Evolutionary conservation across 208 protist species (phyloP), one percentile per base, ranked within the genome.

Genomic region (Leishmania braziliensis): DNA sequence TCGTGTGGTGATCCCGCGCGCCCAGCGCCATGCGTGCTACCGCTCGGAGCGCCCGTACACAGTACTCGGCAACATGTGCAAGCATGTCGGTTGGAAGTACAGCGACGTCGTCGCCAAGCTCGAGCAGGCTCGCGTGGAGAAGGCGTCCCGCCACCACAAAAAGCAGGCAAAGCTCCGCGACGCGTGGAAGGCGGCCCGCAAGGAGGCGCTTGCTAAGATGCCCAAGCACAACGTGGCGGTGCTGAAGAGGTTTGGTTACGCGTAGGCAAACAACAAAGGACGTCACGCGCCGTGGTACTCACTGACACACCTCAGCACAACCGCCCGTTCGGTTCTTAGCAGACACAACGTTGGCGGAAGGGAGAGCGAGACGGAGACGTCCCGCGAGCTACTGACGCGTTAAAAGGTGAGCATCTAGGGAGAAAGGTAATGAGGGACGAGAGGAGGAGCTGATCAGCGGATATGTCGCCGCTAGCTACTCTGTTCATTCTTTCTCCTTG

Each of bases 31-130:
- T 80, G 54, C 77, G 78, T 94, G 94, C 86, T 95, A 91, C 86
- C 91, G 89, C 84, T 72, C 85, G 23, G 91, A 95, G 85, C 92
- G 94, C 54, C 88, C 92, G 60, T 96, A 93, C 91, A 96, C 92
- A 18, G 79, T 95, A 20, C 88, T 97, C 69, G 94, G 94, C 66
- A 94, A 95, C 91, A 94, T 97, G 88, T 94, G 90, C 92, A 92
- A 96, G 87, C 89, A 96, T 77, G 90, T 97, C 10, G 94, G 94
- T 75, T 97, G 94, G 94, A 97, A 95, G 91, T 95, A 95, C 88
- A 92, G 87, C 86, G 88, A 91, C 78, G 90, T 96, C 18, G 91
- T 96, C 53, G 82, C 94, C 75, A 95, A 94, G 86, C 88, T 95
- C 29, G 92, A 96, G 91, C 81, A 86, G 72, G 91, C 91, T 72